Base-by-base conservation (phyloP, 1,284 basidiomycete genomes). In the Thecaphora frezii region DNA sequence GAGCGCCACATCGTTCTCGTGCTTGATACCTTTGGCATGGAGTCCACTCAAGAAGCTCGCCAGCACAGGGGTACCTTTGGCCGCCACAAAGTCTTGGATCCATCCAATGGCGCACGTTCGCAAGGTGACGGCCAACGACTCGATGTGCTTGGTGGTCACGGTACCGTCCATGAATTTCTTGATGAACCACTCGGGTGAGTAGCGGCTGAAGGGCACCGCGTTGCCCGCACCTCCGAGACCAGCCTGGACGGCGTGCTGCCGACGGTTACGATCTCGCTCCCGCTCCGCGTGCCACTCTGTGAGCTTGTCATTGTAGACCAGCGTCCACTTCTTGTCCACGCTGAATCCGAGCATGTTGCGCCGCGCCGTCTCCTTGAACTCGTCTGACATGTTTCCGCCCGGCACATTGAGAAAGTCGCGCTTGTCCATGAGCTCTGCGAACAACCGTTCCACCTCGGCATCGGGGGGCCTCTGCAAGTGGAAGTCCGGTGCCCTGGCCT, bases 151-250 rank as follows among this genome's bases (percentile, higher is more conserved):
- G 26, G 86, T 81, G 1, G 88, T 92, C 45, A 93, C 88, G 5
- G 89, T 88, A 60, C 86, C 86, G 75, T 93, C 89, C 79, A 94
- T 83, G 77, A 96, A 92, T 79, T 88, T 91, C 79, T 88, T 86
- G 69, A 94, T 87, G 76, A 91, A 96, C 88, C 79, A 81, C 56
- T 81, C 80, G 18, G 81, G 80, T 48, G 74, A 74, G 49, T 77
- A 77, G 56, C 76, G 69, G 26, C 69, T 69, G 52, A 77, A 70
- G 49, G 74, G 65, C 55, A 76, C 58, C 23, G 54, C 48, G 24
- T 60, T 49, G n/a, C 59, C 41, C 84, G 83, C 24, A 82, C 79
- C 21, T 79, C 78, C 16, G 83, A 74, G 21, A 56, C 71, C 61
- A 84, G 84, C 16, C 82, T 82, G 71, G 57, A 69, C 51, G 85